Conservation (phyloP, 2,329 filamentous ascomycete genomes). For the Talaromyces piceae region DNA sequence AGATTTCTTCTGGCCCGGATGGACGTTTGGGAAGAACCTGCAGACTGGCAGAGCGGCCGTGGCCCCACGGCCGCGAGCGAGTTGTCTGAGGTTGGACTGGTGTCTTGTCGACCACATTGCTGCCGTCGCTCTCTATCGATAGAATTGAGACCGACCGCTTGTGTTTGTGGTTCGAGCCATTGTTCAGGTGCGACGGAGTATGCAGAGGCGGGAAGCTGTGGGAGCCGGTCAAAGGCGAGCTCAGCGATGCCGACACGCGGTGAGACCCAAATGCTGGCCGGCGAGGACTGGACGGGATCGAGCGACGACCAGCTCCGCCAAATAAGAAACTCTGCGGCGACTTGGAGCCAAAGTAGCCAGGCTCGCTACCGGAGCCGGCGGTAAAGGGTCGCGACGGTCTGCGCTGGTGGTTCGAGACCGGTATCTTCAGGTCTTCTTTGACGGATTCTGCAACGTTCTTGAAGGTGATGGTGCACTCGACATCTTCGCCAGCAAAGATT, state of each 20-base stretch:
- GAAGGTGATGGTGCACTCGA: slow-evolving; percentile 94
- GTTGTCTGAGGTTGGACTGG: slow-evolving; percentile 28
- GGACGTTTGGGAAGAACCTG: slow-evolving; percentile 57
- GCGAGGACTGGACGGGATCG: slow-evolving; percentile 26
- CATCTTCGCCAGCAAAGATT: slow-evolving; percentile 92
- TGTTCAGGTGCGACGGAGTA: slow-evolving; percentile 18
- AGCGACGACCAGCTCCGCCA: slow-evolving; percentile 28
- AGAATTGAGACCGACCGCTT: slow-evolving; percentile 75
- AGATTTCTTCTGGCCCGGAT: slow-evolving; percentile 33
- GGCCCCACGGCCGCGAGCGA: slow-evolving; percentile 54
- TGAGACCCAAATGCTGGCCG: slow-evolving; percentile 24
- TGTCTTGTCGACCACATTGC: slow-evolving; percentile 20
- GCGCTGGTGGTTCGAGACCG: slow-evolving; percentile 25
- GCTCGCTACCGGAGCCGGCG: slow-evolving; percentile 22
- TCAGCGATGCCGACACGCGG: slow-evolving; percentile 33
- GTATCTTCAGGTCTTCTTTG: slow-evolving; percentile 22
- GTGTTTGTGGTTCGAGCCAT: slow-evolving; percentile 46
- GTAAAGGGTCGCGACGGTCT: slow-evolving; percentile 31
- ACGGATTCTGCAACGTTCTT: slow-evolving; percentile 63
- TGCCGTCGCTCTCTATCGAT: slow-evolving; percentile 56
- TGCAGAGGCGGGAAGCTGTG: slow-evolving; percentile 35
- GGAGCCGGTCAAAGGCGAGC: slow-evolving; percentile 30
- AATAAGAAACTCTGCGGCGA: slow-evolving; percentile 28
- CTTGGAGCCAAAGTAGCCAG: slow-evolving; percentile 33
- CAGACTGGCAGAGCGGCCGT: slow-evolving; percentile 72